Base-by-base conservation (phyloP, 2,329 filamentous ascomycete genomes). In the Nemania sp. region DNA sequence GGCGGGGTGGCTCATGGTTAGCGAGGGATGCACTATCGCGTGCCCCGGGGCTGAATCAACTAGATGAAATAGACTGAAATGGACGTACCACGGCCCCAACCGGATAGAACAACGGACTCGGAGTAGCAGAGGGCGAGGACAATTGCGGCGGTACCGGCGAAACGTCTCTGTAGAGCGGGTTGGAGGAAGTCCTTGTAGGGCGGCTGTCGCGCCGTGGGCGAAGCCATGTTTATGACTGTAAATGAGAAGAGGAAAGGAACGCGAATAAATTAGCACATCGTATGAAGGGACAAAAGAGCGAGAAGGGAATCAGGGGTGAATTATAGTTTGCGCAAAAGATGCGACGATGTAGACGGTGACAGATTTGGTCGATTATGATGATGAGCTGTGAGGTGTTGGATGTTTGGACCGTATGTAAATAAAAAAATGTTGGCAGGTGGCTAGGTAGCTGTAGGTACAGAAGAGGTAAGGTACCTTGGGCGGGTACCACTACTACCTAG, bases 181-280 rank as follows among this genome's bases (percentile, higher is more conserved):
- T 95, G 97, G 73, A 98, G 83, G 80, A 97, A 97, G 82, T 97
- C 93, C 84, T 93, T 92, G 82, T 97, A 97, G 56, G 87, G 84
- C 75, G 84, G 82, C 77, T 79, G 87, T 85, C 84, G 89, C 82
- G 83, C 85, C 78, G 81, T 83, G 77, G 81, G 80, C 76, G 78
- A 79, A 75, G 86, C 82, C 86, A 88, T 88, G 57, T 77, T 82
- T 75, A 79, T 80, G 78, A 80, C 59, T 70, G 47, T 13, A 45
- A 57, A 66, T n/a, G 10, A 47, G 45, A 52, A 38, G 26, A 18
- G 27, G 35, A 13, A 32, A 26, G 22, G 18, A 53, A 22, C 18
- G 35, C n/a, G 11, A 32, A 10, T 32, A 29, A 49, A 52, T 68
- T 51, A 72, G 68, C 54, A 52, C 71, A 73, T 73, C 52, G 61